Evolutionary conservation across 352 stramenopile species (phyloP), one percentile per base, ranked within the genome.

Genomic region (Globisporangium canariense): DNA sequence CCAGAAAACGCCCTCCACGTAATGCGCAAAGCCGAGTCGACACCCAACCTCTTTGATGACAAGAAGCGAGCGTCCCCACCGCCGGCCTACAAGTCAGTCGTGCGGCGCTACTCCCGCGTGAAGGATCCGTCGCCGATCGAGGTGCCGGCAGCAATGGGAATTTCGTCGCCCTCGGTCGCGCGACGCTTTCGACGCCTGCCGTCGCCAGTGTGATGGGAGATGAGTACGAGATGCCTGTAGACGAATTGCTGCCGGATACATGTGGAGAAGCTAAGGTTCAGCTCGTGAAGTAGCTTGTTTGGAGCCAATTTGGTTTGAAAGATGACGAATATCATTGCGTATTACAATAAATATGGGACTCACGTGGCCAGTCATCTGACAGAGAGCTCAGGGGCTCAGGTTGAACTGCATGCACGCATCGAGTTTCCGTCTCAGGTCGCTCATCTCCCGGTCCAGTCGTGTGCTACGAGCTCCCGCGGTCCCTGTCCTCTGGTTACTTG

Each of bases 401-500:
- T 22, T 51, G 34, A 64, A 52, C 41, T 59, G 58, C 71, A 89
- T 81, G 55, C 80, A 90, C 8, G 80, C 82, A 43, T 88, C 78
- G 43, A 89, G 68, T 50, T 89, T 89, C 18, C 69, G 65, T 64
- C 82, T 79, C 41, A 91, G 56, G 3, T 67, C 70, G 28, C 54
- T 78, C 11, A 91, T 70, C 49, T 91, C 82, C 1, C 75, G 77
- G 40, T 88, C 69, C 10, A 90, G 60, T 4, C 82, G 76, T 2
- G 65, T 51, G 70, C 73, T 83, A 13, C 43, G 38, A 20, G 66
- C 70, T 14, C 65, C 54, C n/a, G 5, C 18, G 38, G n/a, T 20
- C 41, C 34, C 40, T 16, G 36, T 38, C 51, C 20, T 34, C 20
- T 41, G 45, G 18, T 3, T 57, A 30, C 40, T 55, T 16, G 9